Evolutionary conservation across 2,329 filamentous ascomycete species (phyloP), one percentile per base, ranked within the genome.

Genomic region (Phialemonium atrogriseum): DNA sequence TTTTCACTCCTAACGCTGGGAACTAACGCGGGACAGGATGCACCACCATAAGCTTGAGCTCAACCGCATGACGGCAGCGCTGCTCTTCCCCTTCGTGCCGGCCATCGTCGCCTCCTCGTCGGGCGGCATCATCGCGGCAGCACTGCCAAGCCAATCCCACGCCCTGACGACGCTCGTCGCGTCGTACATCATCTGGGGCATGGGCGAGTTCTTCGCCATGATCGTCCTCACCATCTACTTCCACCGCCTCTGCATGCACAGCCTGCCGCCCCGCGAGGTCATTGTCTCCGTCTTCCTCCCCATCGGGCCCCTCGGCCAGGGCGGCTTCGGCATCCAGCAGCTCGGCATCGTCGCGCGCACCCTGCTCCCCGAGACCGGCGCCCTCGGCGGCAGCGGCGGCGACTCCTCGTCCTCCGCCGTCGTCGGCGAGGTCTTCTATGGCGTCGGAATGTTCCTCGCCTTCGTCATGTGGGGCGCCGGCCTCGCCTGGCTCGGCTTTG

Each of bases 141-240:
- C 70, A 10, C 62, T 85, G 1, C 64, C 68, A 2, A 58, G 77
- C 40, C 54, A 56, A 1, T 51, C 63, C 12, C 65, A 76, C 41
- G 73, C 73, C 4, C 50, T 80, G 13, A 68, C 66, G 22, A 84
- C 80, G 0, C 46, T 84, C 14, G 56, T 82, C n/a, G 62, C 62
- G 11, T 77, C 67, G 4, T 85, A 84, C 47, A 59, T 83, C 11
- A 68, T 84, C 41, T 84, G 76, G 77, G 79, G 79, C 1, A 72
- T 75, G 35, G 74, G 77, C 5, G 64, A 58, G 43, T 52, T 52
- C 20, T 62, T 84, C 30, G 71, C 77, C 2, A 68, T 77, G 51
- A 64, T 68, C 24, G 68, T 82, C 13, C 57, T 84, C 16, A 73
- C 73, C 9, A 68, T 84, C 22, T 85, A 84, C 53, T 82, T 81